Evolutionary conservation across 805 yeast genomes (phyloP).

Genomic region (Cyberlindnera maritima): DNA sequence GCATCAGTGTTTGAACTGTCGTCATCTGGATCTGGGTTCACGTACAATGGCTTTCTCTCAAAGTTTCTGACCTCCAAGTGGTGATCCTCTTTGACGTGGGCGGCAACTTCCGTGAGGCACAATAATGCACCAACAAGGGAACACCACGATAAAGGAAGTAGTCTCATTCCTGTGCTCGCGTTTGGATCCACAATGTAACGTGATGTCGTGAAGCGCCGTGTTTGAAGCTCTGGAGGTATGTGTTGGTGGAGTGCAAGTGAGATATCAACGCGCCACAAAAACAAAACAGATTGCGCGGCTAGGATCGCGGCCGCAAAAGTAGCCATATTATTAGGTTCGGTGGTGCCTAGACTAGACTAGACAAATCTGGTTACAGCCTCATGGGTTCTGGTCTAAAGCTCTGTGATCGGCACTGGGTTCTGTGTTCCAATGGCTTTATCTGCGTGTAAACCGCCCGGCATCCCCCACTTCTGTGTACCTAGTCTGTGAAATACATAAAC

Average conservation of each 20-base stretch:
- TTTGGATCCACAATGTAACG: background rate
- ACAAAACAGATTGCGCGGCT: too few species aligned
- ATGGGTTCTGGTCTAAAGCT: too few species aligned
- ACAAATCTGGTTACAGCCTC: too few species aligned
- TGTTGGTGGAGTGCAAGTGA: background rate
- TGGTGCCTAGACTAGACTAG: too few species aligned
- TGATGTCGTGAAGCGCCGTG: background rate
- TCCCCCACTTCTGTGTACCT: too few species aligned
- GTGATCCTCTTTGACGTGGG: background rate
- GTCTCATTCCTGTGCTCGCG: background rate
- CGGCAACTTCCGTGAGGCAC: constrained; percentile 7
- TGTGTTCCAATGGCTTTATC: too few species aligned
- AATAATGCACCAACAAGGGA: background rate
- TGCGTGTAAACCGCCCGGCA: too few species aligned
- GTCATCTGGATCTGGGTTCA: constrained; percentile 20
- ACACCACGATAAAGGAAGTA: background rate
- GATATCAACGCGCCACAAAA: background rate
- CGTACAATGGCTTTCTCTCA: constrained; percentile 22
- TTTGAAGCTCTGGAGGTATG: background rate
- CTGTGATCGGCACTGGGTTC: too few species aligned
- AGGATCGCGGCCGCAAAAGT: too few species aligned
- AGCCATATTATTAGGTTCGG: too few species aligned
- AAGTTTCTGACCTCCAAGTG: constrained; percentile 13
- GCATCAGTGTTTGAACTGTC: constrained; percentile 10
- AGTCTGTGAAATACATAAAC: background rate